These are phyloP conservation scores for Xylaria intraflava DNA, from an alignment of 495 filamentous ascomycete species.

Conservation along the genomic window DNA sequence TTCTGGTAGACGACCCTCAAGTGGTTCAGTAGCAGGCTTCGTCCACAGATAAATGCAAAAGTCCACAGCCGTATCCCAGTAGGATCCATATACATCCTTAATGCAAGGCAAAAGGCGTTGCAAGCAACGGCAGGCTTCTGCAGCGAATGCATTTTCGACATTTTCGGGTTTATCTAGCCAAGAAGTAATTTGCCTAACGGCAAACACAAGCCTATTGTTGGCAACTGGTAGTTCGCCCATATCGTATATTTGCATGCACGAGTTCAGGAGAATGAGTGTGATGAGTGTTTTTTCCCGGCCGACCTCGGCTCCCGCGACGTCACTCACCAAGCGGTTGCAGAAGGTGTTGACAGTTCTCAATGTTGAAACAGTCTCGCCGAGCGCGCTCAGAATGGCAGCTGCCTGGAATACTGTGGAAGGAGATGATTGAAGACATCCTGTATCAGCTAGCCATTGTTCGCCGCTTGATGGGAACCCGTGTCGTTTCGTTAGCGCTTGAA, in stretches of 20 bases:
- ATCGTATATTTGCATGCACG: constrained; percentile 39
- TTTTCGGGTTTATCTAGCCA: constrained; percentile 55
- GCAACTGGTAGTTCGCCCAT: constrained; percentile 49
- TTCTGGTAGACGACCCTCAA: constrained; percentile 45
- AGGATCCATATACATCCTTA: constrained; percentile 70
- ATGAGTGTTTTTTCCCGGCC: constrained; percentile 32
- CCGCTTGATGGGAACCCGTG: constrained; percentile 33
- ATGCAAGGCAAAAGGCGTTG: constrained; percentile 61
- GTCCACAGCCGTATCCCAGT: constrained; percentile 67
- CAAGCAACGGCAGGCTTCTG: constrained; percentile 59
- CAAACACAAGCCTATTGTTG: constrained; percentile 74
- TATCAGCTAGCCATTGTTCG: constrained; percentile 36
- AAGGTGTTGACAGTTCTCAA: constrained; percentile 40
- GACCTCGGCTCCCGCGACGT: constrained; percentile 39
- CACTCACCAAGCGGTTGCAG: constrained; percentile 49
- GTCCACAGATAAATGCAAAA: constrained; percentile 52
- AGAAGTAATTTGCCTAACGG: constrained; percentile 67
- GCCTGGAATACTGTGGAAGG: constrained; percentile 42
- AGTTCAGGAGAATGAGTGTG: constrained; percentile 39
- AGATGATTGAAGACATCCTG: constrained; percentile 33
- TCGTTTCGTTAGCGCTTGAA: constrained; percentile 31
- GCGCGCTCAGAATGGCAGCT: constrained; percentile 48
- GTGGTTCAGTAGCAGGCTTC: constrained; percentile 29
- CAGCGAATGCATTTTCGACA: constrained; percentile 43
- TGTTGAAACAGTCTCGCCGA: constrained; percentile 40